Evolutionary conservation across 768 basidiomycete genomes (phyloP).

Genomic region (Chalciporus sphaerocephalus): DNA sequence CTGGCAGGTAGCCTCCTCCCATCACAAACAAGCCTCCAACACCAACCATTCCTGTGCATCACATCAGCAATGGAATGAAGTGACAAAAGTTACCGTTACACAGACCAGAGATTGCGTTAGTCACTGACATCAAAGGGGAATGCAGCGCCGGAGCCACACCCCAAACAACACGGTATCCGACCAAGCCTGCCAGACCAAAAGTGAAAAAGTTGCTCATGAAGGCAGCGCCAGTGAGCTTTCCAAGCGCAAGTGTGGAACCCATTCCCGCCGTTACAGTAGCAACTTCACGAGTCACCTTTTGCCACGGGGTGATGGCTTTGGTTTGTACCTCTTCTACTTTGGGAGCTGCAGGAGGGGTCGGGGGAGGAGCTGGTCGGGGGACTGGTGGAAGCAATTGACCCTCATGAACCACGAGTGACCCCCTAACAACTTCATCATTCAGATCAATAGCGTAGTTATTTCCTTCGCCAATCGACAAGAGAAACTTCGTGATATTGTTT

Average conservation of each 20-base stretch:
- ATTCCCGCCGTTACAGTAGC: slow-evolving; percentile 71
- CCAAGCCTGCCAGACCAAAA: slow-evolving; percentile 79
- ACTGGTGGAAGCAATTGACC: slow-evolving; percentile 62
- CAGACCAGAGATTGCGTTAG: slow-evolving; percentile 81
- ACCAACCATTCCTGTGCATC: slow-evolving; percentile 61
- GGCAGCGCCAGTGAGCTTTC: slow-evolving; percentile 72
- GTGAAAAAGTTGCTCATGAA: slow-evolving; percentile 91
- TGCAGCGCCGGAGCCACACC: slow-evolving; percentile 84
- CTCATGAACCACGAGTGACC: slow-evolving; percentile 69
- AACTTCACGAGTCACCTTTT: slow-evolving; percentile 74
- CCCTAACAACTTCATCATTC: slow-evolving; percentile 80
- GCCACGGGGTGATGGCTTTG: slow-evolving; percentile 77
- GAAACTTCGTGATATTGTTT: slow-evolving; percentile 87
- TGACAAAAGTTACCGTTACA: slow-evolving; percentile 9
- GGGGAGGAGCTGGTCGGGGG: slow-evolving; percentile 65
- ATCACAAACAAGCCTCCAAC: slow-evolving; percentile 86
- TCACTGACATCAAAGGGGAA: slow-evolving; percentile 88
- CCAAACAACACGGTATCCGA: slow-evolving; percentile 89
- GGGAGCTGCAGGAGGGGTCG: slow-evolving; percentile 49
- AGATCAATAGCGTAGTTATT: slow-evolving; percentile 64
- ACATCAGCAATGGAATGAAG: background rate
- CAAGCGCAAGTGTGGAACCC: slow-evolving; percentile 66
- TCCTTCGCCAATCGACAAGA: slow-evolving; percentile 70
- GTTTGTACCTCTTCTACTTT: slow-evolving; percentile 42
- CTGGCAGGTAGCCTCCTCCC: slow-evolving; percentile 83